Percentiles rank a stretch among this genome's conserved stretches.
phyloP scores from a whole-genome alignment of 208 protist species.

The Acanthamoeba royreba region DNA sequence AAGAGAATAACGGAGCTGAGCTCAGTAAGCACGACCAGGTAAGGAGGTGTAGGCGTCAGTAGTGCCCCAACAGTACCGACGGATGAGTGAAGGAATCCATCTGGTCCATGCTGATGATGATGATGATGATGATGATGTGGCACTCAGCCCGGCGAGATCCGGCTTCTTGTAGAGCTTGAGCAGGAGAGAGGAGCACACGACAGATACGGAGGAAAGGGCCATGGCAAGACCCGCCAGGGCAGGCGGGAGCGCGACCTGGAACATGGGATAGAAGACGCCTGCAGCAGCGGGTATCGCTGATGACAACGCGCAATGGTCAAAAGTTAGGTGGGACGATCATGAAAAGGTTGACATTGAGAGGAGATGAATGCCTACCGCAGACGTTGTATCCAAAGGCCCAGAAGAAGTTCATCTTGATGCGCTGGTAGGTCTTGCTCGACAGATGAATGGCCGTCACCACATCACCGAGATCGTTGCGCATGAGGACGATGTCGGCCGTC shows the following conservation, averaged over 20 bases:
- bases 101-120: no score
- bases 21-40: no score
- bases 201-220: conserved; percentile 84
- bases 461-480: conserved; percentile 70
- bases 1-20: no score
- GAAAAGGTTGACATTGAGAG: no score
- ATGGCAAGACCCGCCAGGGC: conserved; percentile 83
- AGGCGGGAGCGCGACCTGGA: conserved; percentile 74
- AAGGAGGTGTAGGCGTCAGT: no score
- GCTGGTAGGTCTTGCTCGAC: conserved; percentile 70
- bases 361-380: conserved; percentile 59
- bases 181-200: conserved; percentile 83
- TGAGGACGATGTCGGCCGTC: conserved; percentile 82
- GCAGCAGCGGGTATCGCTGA: conserved; percentile 81
- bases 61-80: no score
- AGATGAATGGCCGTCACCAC: conserved; percentile 80
- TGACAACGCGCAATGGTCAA: no score
- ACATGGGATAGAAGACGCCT: conserved; percentile 78
- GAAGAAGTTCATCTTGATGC: conserved; percentile 85
- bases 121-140: no score
- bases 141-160: no score
- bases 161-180: conserved; percentile 54
- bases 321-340: no score
- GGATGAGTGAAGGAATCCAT: no score
- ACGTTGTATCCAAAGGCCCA: conserved; percentile 88